Base-by-base conservation (phyloP, 2,329 filamentous ascomycete species). In the Metarhizium humberi region DNA sequence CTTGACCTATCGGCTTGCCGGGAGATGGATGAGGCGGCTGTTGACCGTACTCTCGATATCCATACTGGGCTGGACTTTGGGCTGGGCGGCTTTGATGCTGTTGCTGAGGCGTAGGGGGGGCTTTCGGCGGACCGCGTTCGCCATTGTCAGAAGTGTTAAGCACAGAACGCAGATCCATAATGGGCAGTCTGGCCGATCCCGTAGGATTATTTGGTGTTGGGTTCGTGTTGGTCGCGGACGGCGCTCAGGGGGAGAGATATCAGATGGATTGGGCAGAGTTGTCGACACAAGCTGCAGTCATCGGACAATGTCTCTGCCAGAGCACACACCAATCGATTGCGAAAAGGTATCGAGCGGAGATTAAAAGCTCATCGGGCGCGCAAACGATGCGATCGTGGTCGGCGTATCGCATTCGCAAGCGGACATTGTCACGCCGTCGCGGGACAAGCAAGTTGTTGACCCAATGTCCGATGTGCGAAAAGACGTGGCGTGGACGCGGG, bases 81-180 rank as follows among this genome's bases (percentile, higher is more conserved):
- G 70, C 52, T 52, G 66, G 66, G 34, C 61, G 64, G 55, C 64
- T 64, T 51, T 65, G 70, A 46, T 63, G 67, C 49, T 67, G 69
- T 60, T 69, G 69, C 54, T 64, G 66, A 34, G 64, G 67, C 55
- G 64, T 63, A 40, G 62, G 64, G 47, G 63, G 63, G 53, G 68
- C 66, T 59, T 68, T 69, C 55, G 67, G 62, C 52, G 68, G 67
- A 49, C 65, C 64, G 58, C 69, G 67, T 52, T 71, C 75, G 61
- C 70, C 75, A 56, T 69, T 69, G 58, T 79, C 79, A 40, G 76
- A 73, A 25, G 74, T 71, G 66, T 82, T 84, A 50, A 84, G 69
- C 62, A 84, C 78, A 16, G 74, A 75, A 59, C 73, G 69, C 56
- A 82, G 73, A 71, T 81, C 78, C 79, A 82, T 76, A 54, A 56